Base-by-base conservation (phyloP, 441 rosid species). In the Iberis amara region DNA sequence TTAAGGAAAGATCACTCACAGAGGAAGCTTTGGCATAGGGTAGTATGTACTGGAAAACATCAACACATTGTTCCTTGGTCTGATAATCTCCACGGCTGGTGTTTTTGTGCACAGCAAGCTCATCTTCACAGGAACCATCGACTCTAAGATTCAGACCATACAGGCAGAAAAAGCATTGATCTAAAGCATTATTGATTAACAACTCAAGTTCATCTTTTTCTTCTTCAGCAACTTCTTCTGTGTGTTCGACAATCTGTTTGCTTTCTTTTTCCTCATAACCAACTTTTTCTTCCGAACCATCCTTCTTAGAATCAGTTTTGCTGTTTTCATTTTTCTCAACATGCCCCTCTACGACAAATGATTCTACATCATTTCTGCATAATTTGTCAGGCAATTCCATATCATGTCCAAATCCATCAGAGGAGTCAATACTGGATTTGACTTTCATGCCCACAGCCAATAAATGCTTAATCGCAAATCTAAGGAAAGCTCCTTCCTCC, bases 71-170 rank as follows among this genome's bases (percentile, higher is more conserved):
- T 66, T 89, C 96, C 74, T 94, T 89, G 26, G 96, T 85, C 74
- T 94, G 99, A 70, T 94, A 87, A 63, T 90, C 99, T 73, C 95
- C 99, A 23, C 91, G 86, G 71, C 96, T 87, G 47, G 89, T 78
- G 80, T 82, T 94, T 71, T 69, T 85, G 82, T 94, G 99, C 68
- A 66, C 70, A 57, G 82, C 95, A 69, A 94, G 80, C 69, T 94
- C 95, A 74, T 82, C 99, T 52, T 94, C 96, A 63, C 79, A 79
- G 33, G 94, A 81, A 45, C 94, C 76, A 71, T 94, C 96, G 40
- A 81, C 82, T 79, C 95, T 83, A 67, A 94, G 87, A 75, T 87
- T 94, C 64, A 94, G 85, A 73, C 99, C 97, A 66, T 94, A 89
- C 58, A 94, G 73, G 74, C 99, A 94, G 79, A 85, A 94, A 70